These are phyloP conservation scores for Gyromitra esculenta DNA, from an alignment of 2,329 filamentous ascomycete genomes.

Conservation along the genomic window DNA sequence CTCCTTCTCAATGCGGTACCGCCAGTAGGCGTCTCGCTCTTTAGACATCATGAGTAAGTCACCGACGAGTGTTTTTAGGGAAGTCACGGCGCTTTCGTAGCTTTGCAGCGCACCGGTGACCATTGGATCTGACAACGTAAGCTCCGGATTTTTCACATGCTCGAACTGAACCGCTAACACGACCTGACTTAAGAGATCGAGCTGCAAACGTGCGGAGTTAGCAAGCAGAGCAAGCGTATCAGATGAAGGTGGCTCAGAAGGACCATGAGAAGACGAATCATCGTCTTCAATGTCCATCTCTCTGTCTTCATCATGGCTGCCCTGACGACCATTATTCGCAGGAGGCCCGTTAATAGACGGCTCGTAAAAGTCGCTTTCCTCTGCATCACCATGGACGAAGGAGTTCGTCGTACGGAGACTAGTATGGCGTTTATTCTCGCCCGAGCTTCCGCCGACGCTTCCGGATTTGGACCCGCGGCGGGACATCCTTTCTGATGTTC, in stretches of 20 bases:
- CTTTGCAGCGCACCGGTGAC: constrained; percentile 80
- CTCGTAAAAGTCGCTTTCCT: constrained; percentile 62
- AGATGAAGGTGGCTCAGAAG: constrained; percentile 75
- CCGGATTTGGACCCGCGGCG: constrained; percentile 56
- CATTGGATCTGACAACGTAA: constrained; percentile 78
- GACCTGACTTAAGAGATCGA: constrained; percentile 88
- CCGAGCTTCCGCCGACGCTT: constrained; percentile 61
- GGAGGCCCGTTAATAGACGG: constrained; percentile 39
- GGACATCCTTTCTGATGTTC: constrained; percentile 6
- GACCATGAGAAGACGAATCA: constrained; percentile 79
- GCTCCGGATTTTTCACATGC: constrained; percentile 73
- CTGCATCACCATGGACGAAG: constrained; percentile 59
- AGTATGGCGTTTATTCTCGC: constrained; percentile 63
- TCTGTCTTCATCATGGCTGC: constrained; percentile 34
- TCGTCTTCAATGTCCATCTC: constrained; percentile 77
- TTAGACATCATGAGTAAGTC: constrained; percentile 91
- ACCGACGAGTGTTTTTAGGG: constrained; percentile 82
- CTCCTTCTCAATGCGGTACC: constrained; percentile 91
- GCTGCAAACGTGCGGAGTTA: constrained; percentile 89
- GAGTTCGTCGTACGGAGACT: constrained; percentile 47
- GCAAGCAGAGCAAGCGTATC: constrained; percentile 98
- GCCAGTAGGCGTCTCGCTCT: constrained; percentile 96
- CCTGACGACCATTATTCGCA: constrained; percentile 17
- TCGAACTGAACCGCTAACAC: constrained; percentile 82
- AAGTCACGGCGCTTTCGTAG: constrained; percentile 89